Percentiles rank a stretch among this genome's conserved stretches.
Conservation (phyloP, 495 filamentous ascomycete species). For the Elasticomyces elasticus region DNA sequence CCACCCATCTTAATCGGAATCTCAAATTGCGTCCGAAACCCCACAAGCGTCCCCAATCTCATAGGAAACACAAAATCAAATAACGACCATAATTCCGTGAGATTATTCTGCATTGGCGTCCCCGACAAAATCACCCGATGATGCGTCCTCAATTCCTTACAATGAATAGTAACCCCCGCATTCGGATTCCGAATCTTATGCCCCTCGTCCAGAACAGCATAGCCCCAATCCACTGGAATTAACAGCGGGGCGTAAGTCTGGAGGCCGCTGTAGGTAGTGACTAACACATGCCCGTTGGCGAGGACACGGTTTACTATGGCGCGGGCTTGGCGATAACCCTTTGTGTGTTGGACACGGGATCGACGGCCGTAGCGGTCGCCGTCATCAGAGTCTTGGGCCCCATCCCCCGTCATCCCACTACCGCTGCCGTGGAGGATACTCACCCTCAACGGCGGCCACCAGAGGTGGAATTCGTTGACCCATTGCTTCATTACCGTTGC, state of each 20-base stretch:
- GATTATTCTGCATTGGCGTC: conserved; percentile 95
- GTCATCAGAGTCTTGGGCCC: no score
- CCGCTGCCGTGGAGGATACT: conserved; percentile 92
- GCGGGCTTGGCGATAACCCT: conserved; percentile 53
- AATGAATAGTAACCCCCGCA: conserved; percentile 79
- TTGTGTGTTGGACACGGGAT: conserved; percentile 34
- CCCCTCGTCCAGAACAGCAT: conserved; percentile 90
- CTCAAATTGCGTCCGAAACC: conserved; percentile 82
- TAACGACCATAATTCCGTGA: conserved; percentile 91
- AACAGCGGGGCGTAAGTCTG: conserved; percentile 75
- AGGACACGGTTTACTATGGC: conserved; percentile 74
- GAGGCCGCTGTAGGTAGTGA: conserved; percentile 90
- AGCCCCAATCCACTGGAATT: conserved; percentile 76
- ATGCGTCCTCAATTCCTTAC: conserved; percentile 78
- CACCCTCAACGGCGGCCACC: conserved; percentile 93
- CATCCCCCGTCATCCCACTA: conserved; percentile 96
- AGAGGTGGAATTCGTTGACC: conserved; percentile 95
- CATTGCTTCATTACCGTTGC: conserved; percentile 93
- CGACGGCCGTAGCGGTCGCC: conserved; percentile 30
- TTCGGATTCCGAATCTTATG: conserved; percentile 97
- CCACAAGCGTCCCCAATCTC: conserved; percentile 82
- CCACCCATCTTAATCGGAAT: conserved; percentile 84
- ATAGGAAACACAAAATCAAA: conserved; percentile 97
- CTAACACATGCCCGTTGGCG: conserved; percentile 80
- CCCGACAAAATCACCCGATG: conserved; percentile 91